Evolutionary conservation across 163 green algal species (phyloP).

Genomic region (Coccomyxa subellipsoidea): DNA sequence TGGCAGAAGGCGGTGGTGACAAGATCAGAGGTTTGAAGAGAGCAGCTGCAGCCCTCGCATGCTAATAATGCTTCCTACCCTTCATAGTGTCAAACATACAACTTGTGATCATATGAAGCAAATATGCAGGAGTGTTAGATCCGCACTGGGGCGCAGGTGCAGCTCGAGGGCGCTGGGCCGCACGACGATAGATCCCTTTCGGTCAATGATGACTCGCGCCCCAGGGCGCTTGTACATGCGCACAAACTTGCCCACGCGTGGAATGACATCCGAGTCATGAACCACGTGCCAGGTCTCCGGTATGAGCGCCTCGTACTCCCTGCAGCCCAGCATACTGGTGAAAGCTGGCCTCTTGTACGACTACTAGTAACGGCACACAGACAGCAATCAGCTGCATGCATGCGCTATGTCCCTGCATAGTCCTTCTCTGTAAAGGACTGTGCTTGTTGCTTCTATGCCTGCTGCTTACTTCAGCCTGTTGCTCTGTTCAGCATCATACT

Average conservation of each 20-base stretch:
- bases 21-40: neutral
- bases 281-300: neutral
- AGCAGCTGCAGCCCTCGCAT: neutral
- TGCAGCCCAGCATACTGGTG: neutral
- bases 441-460: no score
- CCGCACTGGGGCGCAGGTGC: neutral
- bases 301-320: neutral
- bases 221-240: neutral
- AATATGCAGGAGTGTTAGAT: neutral
- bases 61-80: no score
- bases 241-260: neutral
- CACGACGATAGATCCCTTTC: neutral
- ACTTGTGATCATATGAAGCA: no score
- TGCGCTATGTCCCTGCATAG: neutral
- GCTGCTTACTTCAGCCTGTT: no score
- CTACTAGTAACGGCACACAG: no score
- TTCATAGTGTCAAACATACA: no score
- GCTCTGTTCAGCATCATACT: no score
- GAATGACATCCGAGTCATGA: neutral
- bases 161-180: neutral
- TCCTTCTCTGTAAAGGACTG: no score
- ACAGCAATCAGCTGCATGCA: neutral
- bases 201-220: neutral
- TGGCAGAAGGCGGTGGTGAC: no score
- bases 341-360: no score